Base-by-base conservation (phyloP, 1,139 yeast genomes). In the Scheffersomyces quercinus region DNA sequence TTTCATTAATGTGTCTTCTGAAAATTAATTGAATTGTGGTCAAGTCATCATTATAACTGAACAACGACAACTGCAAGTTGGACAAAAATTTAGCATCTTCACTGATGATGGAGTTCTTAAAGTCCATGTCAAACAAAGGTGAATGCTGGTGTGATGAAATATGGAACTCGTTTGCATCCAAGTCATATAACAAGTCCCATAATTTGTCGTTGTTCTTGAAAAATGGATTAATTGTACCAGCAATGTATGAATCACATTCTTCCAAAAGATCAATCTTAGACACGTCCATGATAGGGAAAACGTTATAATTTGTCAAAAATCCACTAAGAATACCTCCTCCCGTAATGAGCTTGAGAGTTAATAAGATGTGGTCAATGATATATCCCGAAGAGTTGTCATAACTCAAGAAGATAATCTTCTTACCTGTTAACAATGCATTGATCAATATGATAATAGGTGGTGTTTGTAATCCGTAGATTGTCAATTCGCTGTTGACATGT, bases 171-270 rank as follows among this genome's bases (percentile, higher is more conserved):
- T 64, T 77, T 40, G 62, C 52, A 51, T 82, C 86, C 47, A 82
- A 62, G 55, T 82, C 85, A 48, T 81, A 77, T 41, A 82, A 59
- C 15, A 82, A 60, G 54, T 82, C 88, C 85, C 85, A 82, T 36
- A 73, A 54, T 44, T 68, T 69, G 35, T 82, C 81, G 53, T 81
- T 83, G 40, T 70, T 64, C 49, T 79, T 81, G 65, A 82, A 82
- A 43, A 84, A 81, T 10, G 86, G 85, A 59, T 83, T 82, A 50
- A 82, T 81, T 39, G 84, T 83, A 9, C 88, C 88, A 4, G 87
- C 88, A 54, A 82, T 68, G 58, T 65, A 82, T 24, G 82, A 80
- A 14, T 72, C 75, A 47, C 82, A 77, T 46, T 70, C 65, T 47
- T 77, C 73, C 50, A 82, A 62, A 15, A 79, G 70, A 48, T 81